Percentiles rank a stretch among this genome's conserved stretches.
Evolutionary conservation across 257 asterid species (phyloP).

Genomic region (Plectranthus barbatus): DNA sequence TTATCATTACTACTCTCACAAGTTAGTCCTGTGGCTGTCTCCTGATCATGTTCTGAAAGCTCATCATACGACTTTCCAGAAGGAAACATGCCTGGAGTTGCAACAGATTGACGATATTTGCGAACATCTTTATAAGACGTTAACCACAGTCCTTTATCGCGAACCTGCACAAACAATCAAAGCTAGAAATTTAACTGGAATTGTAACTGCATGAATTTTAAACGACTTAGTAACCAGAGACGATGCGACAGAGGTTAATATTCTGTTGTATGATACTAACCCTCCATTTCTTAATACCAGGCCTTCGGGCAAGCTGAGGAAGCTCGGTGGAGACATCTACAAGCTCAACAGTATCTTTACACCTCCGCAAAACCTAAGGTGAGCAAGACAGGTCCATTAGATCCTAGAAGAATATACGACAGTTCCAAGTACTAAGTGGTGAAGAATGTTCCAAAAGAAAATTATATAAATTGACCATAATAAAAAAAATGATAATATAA

Average conservation of each 20-base stretch:
- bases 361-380: constrained; percentile 67
- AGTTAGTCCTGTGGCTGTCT: constrained; percentile 17
- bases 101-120: constrained; percentile 49
- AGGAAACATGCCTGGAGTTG: constrained; percentile 90
- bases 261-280: constrained; percentile 26
- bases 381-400: constrained; percentile 14
- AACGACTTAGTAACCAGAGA: neutral
- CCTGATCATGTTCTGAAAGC: constrained; percentile 32
- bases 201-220: neutral
- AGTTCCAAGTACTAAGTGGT: neutral
- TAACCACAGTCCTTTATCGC: constrained; percentile 74
- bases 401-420: constrained; percentile 5
- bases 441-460: neutral
- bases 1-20: constrained; percentile 22
- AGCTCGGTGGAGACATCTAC: constrained; percentile 79
- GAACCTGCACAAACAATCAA: constrained; percentile 49
- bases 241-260: neutral
- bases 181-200: constrained; percentile 1
- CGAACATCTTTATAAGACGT: constrained; percentile 57
- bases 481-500: neutral
- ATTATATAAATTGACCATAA: neutral
- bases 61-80: constrained; percentile 58
- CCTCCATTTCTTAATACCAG: constrained; percentile 90
- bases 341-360: constrained; percentile 75
- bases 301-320: constrained; percentile 86